Percentiles rank a stretch among this genome's conserved stretches.
These are phyloP conservation scores for Acacia confusa DNA, from an alignment of 306 rosid genomes.

Conservation along the genomic window DNA sequence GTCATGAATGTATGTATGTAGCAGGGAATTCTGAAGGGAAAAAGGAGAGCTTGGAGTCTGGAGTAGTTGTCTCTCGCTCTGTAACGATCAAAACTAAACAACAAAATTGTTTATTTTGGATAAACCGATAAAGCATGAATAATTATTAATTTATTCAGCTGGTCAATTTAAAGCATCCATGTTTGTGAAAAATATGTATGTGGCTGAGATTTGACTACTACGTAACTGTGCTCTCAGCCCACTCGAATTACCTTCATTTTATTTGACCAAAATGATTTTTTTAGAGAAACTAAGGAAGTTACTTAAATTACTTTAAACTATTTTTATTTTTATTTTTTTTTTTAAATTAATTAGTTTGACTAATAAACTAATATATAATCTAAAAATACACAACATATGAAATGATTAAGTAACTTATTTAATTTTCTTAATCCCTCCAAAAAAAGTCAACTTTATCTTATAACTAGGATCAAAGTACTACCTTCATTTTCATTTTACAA, in stretches of 20 bases:
- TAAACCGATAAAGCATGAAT: neutral
- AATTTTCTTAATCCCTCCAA: no score
- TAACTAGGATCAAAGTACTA: no score
- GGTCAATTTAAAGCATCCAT: neutral
- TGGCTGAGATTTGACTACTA: neutral
- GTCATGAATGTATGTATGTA: conserved; percentile 39
- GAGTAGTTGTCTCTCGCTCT: neutral
- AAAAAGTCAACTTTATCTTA: no score
- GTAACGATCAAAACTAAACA: conserved; percentile 36
- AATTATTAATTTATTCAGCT: neutral
- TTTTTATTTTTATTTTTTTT: no score
- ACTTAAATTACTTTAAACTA: no score
- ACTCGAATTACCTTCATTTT: neutral
- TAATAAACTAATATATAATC: no score
- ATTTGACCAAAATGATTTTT: no score
- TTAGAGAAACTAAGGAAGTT: no score
- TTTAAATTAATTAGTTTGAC: no score
- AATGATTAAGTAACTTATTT: no score
- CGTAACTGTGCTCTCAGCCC: neutral
- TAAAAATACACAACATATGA: no score
- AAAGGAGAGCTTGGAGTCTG: conserved; percentile 11
- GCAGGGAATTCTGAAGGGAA: neutral
- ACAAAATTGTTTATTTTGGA: conserved; percentile 7
- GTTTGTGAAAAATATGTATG: neutral
- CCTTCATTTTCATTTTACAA: neutral